A percentile compares a stretch with the other conserved stretches of the same genome.
These are phyloP conservation scores for Aegilops longissima DNA, from an alignment of 176 grass and related monocot species.

Conservation along the genomic window DNA sequence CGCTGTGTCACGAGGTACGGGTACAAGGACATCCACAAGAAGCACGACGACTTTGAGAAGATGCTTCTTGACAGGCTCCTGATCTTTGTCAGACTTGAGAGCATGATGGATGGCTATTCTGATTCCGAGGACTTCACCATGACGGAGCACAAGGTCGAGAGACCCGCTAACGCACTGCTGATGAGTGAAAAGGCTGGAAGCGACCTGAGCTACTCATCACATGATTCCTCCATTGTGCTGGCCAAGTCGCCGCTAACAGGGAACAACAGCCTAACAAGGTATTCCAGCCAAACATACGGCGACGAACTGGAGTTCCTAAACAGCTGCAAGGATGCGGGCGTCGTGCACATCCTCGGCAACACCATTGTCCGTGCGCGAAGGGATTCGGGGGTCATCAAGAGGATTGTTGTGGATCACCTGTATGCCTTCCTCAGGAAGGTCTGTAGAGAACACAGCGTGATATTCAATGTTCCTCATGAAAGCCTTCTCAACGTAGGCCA, in stretches of 20 bases:
- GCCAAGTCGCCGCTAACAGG: constrained; percentile 4
- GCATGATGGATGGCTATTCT: constrained; percentile 14
- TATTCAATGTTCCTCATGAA: constrained; percentile 80
- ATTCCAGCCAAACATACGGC: constrained; percentile 30
- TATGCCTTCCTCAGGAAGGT: constrained; percentile 70
- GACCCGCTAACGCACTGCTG: background rate
- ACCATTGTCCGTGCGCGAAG: constrained; percentile 51
- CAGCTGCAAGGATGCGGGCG: constrained; percentile 45
- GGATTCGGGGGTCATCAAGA: constrained; percentile 62
- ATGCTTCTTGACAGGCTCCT: constrained; percentile 13
- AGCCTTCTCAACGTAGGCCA: constrained; percentile 83
- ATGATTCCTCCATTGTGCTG: background rate
- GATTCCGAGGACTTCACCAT: constrained; percentile 2
- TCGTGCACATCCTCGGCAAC: constrained; percentile 59
- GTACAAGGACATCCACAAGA: constrained; percentile 13
- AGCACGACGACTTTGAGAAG: constrained; percentile 5
- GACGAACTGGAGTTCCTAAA: constrained; percentile 71
- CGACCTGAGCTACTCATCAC: constrained; percentile 17
- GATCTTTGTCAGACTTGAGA: constrained; percentile 11
- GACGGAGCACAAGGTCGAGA: background rate
- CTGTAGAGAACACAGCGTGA: constrained; percentile 66
- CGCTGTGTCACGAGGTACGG: background rate
- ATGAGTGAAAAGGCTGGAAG: background rate
- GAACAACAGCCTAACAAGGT: constrained; percentile 48
- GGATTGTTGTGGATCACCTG: constrained; percentile 56